phyloP scores from a whole-genome alignment of 2,329 filamentous ascomycete genomes.

The Cladosporium sp. region DNA sequence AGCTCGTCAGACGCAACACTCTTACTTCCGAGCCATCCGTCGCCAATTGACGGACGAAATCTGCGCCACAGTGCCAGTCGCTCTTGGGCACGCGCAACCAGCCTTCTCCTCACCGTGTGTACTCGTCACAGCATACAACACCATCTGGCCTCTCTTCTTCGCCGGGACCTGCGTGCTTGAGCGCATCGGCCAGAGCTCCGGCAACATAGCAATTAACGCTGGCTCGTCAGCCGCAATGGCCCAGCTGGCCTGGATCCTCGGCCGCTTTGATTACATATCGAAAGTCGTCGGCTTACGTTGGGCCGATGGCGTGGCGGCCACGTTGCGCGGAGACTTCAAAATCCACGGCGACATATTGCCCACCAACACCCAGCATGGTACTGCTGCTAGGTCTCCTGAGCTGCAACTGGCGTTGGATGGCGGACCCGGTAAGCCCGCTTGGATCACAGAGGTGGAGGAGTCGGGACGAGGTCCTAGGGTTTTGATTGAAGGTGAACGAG shows the following conservation, averaged over 20 bases:
- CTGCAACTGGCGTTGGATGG: constrained; percentile 2
- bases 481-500: constrained; percentile 15
- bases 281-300: constrained; percentile 25
- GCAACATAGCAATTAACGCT: constrained; percentile 2
- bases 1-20: constrained; percentile 4
- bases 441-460: constrained; percentile 15
- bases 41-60: constrained; percentile 30
- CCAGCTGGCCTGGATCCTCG: constrained; percentile 29
- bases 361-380: not conserved
- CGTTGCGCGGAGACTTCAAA: constrained; percentile 27
- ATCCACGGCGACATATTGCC: constrained; percentile 15
- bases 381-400: not conserved
- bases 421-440: constrained; percentile 5
- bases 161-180: constrained; percentile 30
- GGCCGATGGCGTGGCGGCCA: constrained; percentile 29
- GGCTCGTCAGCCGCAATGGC: constrained; percentile 20
- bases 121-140: constrained; percentile 26
- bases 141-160: constrained; percentile 33
- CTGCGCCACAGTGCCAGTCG: constrained; percentile 23
- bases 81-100: constrained; percentile 26
- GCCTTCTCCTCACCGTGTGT: constrained; percentile 22
- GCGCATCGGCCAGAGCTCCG: constrained; percentile 18
- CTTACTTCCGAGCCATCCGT: constrained; percentile 24
- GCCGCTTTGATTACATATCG: constrained; percentile 28
- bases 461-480: constrained; percentile 15